These are phyloP conservation scores for Solanum virginianum DNA, from an alignment of 257 asterid species.

Conservation along the genomic window DNA sequence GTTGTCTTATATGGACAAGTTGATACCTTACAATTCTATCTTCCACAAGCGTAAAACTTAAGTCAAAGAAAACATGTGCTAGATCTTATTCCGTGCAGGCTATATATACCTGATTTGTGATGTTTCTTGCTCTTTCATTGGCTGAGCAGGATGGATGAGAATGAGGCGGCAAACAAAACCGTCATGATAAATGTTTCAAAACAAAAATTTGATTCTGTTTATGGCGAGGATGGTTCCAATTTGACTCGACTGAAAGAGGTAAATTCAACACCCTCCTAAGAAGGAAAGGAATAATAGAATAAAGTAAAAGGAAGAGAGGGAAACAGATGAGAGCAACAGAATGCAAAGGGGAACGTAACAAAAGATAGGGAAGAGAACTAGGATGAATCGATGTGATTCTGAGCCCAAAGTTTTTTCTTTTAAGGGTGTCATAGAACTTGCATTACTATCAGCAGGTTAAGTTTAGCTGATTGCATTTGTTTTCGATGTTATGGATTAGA, in stretches of 20 bases:
- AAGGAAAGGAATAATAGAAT: neutral
- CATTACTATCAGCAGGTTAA: neutral
- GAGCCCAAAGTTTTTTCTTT: neutral
- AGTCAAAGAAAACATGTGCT: neutral
- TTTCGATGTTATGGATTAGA: slow-evolving; percentile 13
- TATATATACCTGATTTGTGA: neutral
- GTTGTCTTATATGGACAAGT: neutral
- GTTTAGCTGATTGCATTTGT: neutral
- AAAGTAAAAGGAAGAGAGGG: neutral
- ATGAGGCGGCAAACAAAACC: slow-evolving; percentile 4
- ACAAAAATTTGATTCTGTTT: slow-evolving; percentile 20
- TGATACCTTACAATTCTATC: neutral
- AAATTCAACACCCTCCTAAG: neutral
- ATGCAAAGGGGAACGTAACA: neutral
- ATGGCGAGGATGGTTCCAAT: slow-evolving; percentile 41
- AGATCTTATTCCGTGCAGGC: neutral
- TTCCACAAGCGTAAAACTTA: neutral
- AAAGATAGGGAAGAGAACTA: neutral
- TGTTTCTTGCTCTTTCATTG: neutral
- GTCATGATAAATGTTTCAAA: slow-evolving; percentile 20
- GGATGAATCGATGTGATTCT: neutral
- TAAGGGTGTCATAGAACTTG: neutral
- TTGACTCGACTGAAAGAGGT: slow-evolving; percentile 42
- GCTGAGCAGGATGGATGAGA: slow-evolving; percentile 5
- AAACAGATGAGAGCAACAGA: neutral